Base-by-base conservation (phyloP, 139 green algal species). In the Volvox africanus region DNA sequence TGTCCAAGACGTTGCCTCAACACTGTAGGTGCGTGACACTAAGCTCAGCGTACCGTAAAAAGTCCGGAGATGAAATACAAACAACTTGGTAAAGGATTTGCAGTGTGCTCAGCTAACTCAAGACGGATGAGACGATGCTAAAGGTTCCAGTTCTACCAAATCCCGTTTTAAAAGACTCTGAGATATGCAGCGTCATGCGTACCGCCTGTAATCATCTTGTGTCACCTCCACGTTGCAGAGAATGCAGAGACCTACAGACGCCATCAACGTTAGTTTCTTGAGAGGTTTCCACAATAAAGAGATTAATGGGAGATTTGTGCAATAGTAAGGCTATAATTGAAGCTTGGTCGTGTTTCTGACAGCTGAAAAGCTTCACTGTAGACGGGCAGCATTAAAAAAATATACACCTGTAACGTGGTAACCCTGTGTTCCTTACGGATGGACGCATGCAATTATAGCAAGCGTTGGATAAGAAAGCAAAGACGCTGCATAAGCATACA, bases 121-220 rank as follows among this genome's bases (percentile, higher is more conserved):
- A 3, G 65, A 2, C 9, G 11, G 16, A 12, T 73, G 65, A 73
- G 21, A 73, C 5, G 5, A 24, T 73, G 65, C 65, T 28, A 73
- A 2, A 73, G 65, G 2, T 73, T 12, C 65, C 24, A 24, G 65
- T 73, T 73, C 24, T 24, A 24, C 16, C 24, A 28, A 73, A 73
- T 28, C 24, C 65, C 65, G 65, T 24, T 2, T 12, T 16, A 73
- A 73, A 28, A 12, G 44, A 55, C 44, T 9, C 5, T 73, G 62
- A 73, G 24, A 73, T 28, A 28, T 28, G 65, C 21, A 30, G 11
- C 22, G 6, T 33, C 61, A 18, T 68, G 44, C 81, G 17, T n/a
- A 87, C 81, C 81, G n/a, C 61, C 81, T 55, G n/a, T 87, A 33
- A 12, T 87, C 81, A 21, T 87, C 61, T 30, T 76, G 61, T 16